A percentile compares a stretch with the other conserved stretches of the same genome.
Evolutionary conservation across 2,329 filamentous ascomycete genomes (phyloP).

Genomic region (Cytospora schulzeri): DNA sequence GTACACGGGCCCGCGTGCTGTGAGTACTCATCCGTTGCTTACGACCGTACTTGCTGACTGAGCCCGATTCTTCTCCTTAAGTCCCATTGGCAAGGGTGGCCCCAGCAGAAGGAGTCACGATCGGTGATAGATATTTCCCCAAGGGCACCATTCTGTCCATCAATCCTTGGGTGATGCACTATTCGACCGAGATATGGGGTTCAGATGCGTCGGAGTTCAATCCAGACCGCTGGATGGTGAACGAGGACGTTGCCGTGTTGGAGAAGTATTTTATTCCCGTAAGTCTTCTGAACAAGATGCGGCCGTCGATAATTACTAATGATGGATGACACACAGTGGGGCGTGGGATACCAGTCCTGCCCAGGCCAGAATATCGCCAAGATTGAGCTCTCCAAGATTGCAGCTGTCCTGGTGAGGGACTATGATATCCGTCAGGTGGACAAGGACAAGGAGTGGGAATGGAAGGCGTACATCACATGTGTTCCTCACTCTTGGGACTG

Average conservation of each 20-base stretch:
- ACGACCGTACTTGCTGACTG: too few species aligned
- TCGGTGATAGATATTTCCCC: constrained; percentile 34
- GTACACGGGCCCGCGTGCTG: constrained; percentile 26
- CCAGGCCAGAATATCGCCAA: constrained; percentile 8
- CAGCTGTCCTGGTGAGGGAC: constrained; percentile 6
- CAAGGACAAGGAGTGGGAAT: constrained; percentile 32
- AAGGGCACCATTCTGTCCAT: constrained; percentile 34
- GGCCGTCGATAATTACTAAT: background rate
- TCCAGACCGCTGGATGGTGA: constrained; percentile 31
- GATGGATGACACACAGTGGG: background rate
- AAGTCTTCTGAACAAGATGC: background rate
- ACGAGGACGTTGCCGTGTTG: constrained; percentile 18
- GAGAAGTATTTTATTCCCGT: constrained; percentile 34
- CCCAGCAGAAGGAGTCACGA: constrained; percentile 32
- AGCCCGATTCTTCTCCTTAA: too few species aligned
- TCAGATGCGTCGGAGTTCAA: constrained; percentile 31
- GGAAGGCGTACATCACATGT: constrained; percentile 33
- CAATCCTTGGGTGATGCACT: constrained; percentile 34
- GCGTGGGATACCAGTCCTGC: constrained; percentile 11
- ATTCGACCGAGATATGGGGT: constrained; percentile 32
- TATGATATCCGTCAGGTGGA: constrained; percentile 31
- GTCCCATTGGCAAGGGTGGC: constrained; percentile 35
- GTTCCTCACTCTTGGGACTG: constrained; percentile 31
- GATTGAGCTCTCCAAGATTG: constrained; percentile 14
- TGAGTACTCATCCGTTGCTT: too few species aligned